phyloP scores from a whole-genome alignment of 2,329 filamentous ascomycete genomes.

The Pyricularia pennisetigena region DNA sequence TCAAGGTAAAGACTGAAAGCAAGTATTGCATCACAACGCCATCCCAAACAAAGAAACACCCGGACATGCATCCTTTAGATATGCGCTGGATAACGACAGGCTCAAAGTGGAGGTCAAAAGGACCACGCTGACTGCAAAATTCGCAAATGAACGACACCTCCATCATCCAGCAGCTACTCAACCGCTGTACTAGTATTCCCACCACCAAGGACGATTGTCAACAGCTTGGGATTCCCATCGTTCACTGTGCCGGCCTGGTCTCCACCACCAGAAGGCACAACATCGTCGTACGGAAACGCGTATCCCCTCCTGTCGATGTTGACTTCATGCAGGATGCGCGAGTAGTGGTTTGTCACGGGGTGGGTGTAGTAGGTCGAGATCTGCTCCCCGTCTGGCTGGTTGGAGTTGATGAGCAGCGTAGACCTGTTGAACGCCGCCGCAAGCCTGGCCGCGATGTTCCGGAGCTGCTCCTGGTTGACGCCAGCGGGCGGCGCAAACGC shows the following conservation, averaged over 20 bases:
- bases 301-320: slow-evolving; percentile 54
- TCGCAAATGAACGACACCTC: background rate
- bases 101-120: background rate
- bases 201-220: slow-evolving; percentile 49
- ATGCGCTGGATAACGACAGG: background rate
- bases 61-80: background rate
- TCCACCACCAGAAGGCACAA: slow-evolving; percentile 38
- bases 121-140: background rate
- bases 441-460: slow-evolving; percentile 57
- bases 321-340: slow-evolving; percentile 51
- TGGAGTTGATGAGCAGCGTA: slow-evolving; percentile 47
- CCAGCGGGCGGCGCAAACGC: slow-evolving; percentile 34
- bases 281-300: slow-evolving; percentile 65
- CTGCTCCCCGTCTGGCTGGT: slow-evolving; percentile 41
- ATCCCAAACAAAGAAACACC: background rate
- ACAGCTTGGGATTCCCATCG: slow-evolving; percentile 41
- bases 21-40: background rate
- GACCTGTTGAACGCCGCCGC: slow-evolving; percentile 67
- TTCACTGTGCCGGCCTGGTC: slow-evolving; percentile 56
- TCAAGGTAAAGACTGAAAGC: background rate
- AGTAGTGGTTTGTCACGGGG: slow-evolving; percentile 54
- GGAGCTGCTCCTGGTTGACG: background rate
- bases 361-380: slow-evolving; percentile 42
- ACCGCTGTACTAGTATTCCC: background rate
- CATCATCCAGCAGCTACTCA: background rate